Evolutionary conservation across 2,329 filamentous ascomycete genomes (phyloP), one percentile per base, ranked within the genome.

Genomic region (Geosmithia flava): DNA sequence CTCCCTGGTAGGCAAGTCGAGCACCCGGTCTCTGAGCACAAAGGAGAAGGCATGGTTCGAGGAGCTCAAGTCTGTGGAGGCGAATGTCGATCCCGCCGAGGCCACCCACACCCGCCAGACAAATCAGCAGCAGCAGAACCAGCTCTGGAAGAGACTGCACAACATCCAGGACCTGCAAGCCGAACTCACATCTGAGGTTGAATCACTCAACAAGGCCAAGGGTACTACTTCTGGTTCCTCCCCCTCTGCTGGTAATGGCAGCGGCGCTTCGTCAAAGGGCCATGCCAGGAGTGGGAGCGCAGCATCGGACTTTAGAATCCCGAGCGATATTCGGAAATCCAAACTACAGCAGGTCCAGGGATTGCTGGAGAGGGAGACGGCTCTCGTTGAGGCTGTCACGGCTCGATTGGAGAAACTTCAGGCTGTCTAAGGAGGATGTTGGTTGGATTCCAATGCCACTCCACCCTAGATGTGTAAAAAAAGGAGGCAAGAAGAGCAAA

Each of bases 331-430:
- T 50, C 71, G 80, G 50, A 76, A 72, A 62, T 74, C 70, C 46
- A 85, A 84, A 64, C 63, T 86, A 53, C 70, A 70, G 49, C 75
- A 84, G 59, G 78, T 87, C 20, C 78, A 78, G 63, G 65, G 66
- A 27, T 62, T 85, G 51, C 64, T 87, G 53, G 79, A 83, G 49
- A 68, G 83, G 27, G 82, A 87, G 64, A 76, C 76, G 44, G 80
- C 80, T 5, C 62, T 87, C 56, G 78, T 87, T 7, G 81, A 86
- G 54, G 82, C 78, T 20, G 75, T 85, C 20, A 80, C 74, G 54
- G 70, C 70, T 49, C 71, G 82, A 49, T 63, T 87, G 52, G 77
- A 82, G 60, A 74, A 70, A 52, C 64, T 87, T 48, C 66, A 69
- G 52, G 53, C 61, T 7, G 33, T 16, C 10, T 37, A 37, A 11